Evolutionary conservation across 2,329 filamentous ascomycete species (phyloP), one percentile per base, ranked within the genome.

Genomic region (Emmonsia crescens): DNA sequence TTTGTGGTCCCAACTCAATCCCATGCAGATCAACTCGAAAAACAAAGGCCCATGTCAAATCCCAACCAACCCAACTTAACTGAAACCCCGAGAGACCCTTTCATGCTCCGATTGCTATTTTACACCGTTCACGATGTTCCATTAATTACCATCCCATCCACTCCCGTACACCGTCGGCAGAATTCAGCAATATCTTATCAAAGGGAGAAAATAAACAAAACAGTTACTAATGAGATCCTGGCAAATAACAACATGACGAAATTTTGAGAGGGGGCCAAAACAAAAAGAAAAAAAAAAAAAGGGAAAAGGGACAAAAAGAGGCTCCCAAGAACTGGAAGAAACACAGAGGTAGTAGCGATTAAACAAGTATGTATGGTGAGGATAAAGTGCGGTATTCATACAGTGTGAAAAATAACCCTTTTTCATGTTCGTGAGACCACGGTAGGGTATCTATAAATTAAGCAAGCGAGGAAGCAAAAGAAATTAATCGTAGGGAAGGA

Each of bases 311-410:
- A n/a, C n/a, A 31, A n/a, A 56, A 36, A 19, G 9, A 40, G 9
- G 27, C 27, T 16, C n/a, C 27, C n/a, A 31, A 27, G 42, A 5
- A 9, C 12, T 19, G 27, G 24, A 19, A 60, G 49, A n/a, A 36
- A 56, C 27, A 31, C 31, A 5, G 19, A 36, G 6, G 19, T 19
- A 36, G 19, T 19, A 57, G 24, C 6, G 21, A 57, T 57, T 16
- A 57, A 27, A 42, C 14, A 27, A 6, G 12, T 42, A 42, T 57
- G 24, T 57, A 42, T 21, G 54, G 33, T n/a, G n/a, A n/a, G 51
- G 19, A 21, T 40, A 56, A 57, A 44, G 24, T 29, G 36, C 3
- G 54, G 54, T 57, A 59, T 59, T 49, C 42, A 31, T 59, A 59
- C 54, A 42, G n/a, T 12, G 8, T 31, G 42, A n/a, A 48, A 19